Base-by-base conservation (phyloP, 352 stramenopile species). In the Thraustotheca clavata region DNA sequence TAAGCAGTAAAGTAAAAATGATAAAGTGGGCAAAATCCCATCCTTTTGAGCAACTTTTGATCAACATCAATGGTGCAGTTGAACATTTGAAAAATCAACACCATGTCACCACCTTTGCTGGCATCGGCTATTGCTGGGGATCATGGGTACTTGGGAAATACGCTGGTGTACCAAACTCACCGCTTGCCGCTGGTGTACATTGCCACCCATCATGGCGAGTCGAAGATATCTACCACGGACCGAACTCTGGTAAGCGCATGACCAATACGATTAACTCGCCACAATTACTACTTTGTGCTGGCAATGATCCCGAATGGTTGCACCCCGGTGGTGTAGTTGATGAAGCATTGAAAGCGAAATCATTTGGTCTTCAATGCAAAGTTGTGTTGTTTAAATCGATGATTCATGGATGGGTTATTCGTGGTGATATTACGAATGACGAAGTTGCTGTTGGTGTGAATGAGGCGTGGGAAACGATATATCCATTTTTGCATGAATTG, bases 71-170 rank as follows among this genome's bases (percentile, higher is more conserved):
- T 49, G 81, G 89, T 69, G 83, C 81, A n/a, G 65, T 88, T 24
- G 68, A 74, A 35, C 88, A 89, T 73, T 71, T 91, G 12, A 80
- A 88, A 72, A 75, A 46, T 26, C 76, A 90, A 48, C 80, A 70
- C 33, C 71, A 72, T 6, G 83, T 70, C 29, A 72, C 87, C 70
- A 75, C 69, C 39, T 70, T 93, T 47, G 76, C 73, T 36, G 88
- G 76, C 69, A 90, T 90, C 65, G 83, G 83, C 59, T 90, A 90
- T 73, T 92, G 83, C 79, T 92, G 79, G 79, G 81, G 83, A 36
- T 83, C 79, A 48, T 92, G 80, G 79, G 73, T 92, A 11, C 27
- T 71, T 27, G 79, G 76, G 54, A 79, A 91, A 73, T 60, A 48
- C 49, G 27, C 16, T 5, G 29, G 18, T 4, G 20, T 35, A 16